Base-by-base conservation (phyloP, 805 yeast species). In the Nakazawaea siamensis region DNA sequence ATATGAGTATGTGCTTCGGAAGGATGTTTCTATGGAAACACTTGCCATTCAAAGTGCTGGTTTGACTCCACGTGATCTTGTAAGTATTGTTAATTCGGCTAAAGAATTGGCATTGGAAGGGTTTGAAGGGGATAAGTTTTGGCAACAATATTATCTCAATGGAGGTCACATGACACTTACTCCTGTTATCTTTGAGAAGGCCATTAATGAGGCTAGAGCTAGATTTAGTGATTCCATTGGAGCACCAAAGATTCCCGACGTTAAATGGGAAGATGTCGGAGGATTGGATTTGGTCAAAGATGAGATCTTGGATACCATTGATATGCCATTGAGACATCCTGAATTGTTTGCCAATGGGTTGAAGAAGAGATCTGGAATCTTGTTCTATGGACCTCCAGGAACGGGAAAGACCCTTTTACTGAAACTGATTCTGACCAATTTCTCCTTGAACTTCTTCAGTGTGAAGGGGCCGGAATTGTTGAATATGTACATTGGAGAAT, bases 361-460 rank as follows among this genome's bases (percentile, higher is more conserved):
- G 53, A 90, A 92, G 55, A 90, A 90, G 53, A 70, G 98, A 57
- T 80, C 94, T 50, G 98, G 98, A 32, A 83, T 92, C 25, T 60
- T 92, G 43, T 87, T 92, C 54, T 92, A 92, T 59, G 98, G 98
- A 0, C 98, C 98, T 0, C 98, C 98, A 0, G 98, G 98, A 17
- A 92, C 98, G 0, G 98, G 98, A 47, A 92, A 92, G 54, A 92
- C 98, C 0, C 64, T 92, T 19, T 66, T 92, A 40, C 98, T 98
- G 10, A 92, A 92, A 55, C 97, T 97, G 0, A 92, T 92, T 46
- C 98, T 98, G 2, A 85, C 97, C 0, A 85, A 88, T 46, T 92
- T 90, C 56, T 82, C 96, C 3, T 66, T 92, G 43, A 92, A 92
- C 55, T 92, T 92, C 57, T 88, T 92, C 57, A 83, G 95, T 46